phyloP scores from a whole-genome alignment of 768 basidiomycete species.

The Epithele typhae region DNA sequence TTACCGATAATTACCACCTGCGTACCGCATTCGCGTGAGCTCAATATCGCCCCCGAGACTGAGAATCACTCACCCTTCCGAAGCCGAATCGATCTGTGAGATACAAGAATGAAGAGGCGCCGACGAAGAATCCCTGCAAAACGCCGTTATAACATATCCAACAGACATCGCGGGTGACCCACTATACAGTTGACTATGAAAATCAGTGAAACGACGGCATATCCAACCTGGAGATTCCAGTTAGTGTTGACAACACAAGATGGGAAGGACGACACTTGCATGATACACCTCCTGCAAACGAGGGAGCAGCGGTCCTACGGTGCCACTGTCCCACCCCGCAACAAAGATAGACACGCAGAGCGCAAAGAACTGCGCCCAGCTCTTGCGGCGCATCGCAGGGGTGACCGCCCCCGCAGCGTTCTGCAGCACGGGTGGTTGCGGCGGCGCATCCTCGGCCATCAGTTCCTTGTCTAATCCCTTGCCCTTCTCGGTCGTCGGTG shows the following conservation, averaged over 20 bases:
- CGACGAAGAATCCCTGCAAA: constrained; percentile 40
- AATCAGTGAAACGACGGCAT: constrained; percentile 51
- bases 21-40: no score
- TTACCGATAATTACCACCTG: constrained; percentile 8
- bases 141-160: not conserved
- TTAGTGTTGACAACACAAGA: not conserved
- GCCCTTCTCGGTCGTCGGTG: no score
- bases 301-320: constrained; percentile 69
- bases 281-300: constrained; percentile 55
- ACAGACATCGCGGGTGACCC: constrained; percentile 9
- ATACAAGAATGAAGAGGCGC: constrained; percentile 41
- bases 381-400: constrained; percentile 2
- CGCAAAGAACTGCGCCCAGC: constrained; percentile 44
- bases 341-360: constrained; percentile 54
- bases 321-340: constrained; percentile 74
- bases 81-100: constrained; percentile 40
- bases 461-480: no score
- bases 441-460: no score
- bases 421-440: not conserved
- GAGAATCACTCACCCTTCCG: constrained; percentile 33
- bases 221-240: constrained; percentile 33
- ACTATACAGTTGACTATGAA: constrained; percentile 48
- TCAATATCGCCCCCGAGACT: no score
- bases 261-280: constrained; percentile 20
- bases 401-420: not conserved